Evolutionary conservation across 2,329 filamentous ascomycete species (phyloP).

Genomic region (Didymella arachidicola): DNA sequence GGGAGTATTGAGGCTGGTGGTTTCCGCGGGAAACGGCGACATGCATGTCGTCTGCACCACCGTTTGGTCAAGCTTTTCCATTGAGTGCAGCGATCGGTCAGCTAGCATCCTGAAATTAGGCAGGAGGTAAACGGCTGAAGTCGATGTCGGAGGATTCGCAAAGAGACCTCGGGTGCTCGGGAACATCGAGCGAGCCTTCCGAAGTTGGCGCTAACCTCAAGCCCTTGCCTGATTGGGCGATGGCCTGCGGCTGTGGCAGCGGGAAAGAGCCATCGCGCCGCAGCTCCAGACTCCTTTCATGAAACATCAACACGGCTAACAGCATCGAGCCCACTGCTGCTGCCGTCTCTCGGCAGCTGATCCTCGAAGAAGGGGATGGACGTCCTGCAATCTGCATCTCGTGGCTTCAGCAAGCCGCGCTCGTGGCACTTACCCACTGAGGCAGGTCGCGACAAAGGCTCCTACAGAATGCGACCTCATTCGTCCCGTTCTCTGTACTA

Average conservation of each 20-base stretch:
- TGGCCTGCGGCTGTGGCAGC: conserved; percentile 14
- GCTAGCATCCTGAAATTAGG: conserved; percentile 8
- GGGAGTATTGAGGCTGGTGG: background rate
- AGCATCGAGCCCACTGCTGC: conserved; percentile 1
- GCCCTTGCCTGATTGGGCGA: background rate
- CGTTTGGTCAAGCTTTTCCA: background rate
- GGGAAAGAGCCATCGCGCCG: conserved; percentile 14
- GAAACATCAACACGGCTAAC: conserved; percentile 7
- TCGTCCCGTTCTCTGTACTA: conserved; percentile 6
- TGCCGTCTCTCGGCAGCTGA: conserved; percentile 5
- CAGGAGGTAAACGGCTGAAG: conserved; percentile 7
- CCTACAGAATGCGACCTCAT: background rate
- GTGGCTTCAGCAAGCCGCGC: background rate
- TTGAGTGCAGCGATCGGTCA: background rate
- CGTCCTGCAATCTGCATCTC: background rate
- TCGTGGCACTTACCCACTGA: conserved; percentile 3
- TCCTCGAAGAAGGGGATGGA: background rate
- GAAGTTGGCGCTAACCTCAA: background rate
- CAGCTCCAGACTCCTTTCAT: conserved; percentile 14
- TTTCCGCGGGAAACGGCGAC: conserved; percentile 2
- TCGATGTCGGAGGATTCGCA: conserved; percentile 10
- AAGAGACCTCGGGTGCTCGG: background rate
- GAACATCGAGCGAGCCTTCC: background rate
- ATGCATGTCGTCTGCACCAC: conserved; percentile 1
- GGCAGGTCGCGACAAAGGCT: conserved; percentile 12